Evolutionary conservation across 225 moss, liverwort and hornwort genomes (phyloP), one percentile per base, ranked within the genome.

Genomic region (Physcomitrium patens): DNA sequence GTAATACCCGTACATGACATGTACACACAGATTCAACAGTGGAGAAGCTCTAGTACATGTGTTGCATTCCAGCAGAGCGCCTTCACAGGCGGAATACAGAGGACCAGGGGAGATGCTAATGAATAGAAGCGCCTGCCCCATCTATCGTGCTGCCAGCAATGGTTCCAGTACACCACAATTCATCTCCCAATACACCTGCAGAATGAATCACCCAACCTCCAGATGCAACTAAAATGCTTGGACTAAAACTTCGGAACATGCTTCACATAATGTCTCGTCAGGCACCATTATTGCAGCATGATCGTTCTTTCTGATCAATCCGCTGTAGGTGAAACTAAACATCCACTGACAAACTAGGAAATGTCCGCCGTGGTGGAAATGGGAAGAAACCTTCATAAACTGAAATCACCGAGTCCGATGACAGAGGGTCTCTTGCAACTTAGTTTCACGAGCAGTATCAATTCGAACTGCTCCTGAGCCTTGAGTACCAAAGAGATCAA

Each of bases 241-340:
- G 7, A 37, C 1, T 37, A 37, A 37, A 37, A 37, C 31, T 37
- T 37, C 31, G 31, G 31, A 17, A 10, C 41, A 59, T 19, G 44
- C 72, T 49, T 42, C 42, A 43, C 12, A 52, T 42, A 1, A 18
- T 12, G 53, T 47, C 61, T 23, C 62, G 6, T 20, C 28, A 8
- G 5, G 3, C 24, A 60, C 18, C 60, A 18, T 76, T 79, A 76
- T 72, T 79, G 44, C 83, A 72, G 72, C 72, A 83, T 52, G 63
- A 57, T 63, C 68, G 58, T 63, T 76, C 72, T 27, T 68, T 31
- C 57, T 68, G 44, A 79, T 72, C 58, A 67, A 52, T 58, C 47
- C 58, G 51, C 50, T 75, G 53, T 45, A 57, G 28, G 11, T 46
- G 12, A 71, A 16, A 47, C 70, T 46, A 49, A 6, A 43, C 52